Percentiles rank a stretch among this genome's conserved stretches.
phyloP scores from a whole-genome alignment of 2,329 filamentous ascomycete species.

The Colletotrichum musicola region DNA sequence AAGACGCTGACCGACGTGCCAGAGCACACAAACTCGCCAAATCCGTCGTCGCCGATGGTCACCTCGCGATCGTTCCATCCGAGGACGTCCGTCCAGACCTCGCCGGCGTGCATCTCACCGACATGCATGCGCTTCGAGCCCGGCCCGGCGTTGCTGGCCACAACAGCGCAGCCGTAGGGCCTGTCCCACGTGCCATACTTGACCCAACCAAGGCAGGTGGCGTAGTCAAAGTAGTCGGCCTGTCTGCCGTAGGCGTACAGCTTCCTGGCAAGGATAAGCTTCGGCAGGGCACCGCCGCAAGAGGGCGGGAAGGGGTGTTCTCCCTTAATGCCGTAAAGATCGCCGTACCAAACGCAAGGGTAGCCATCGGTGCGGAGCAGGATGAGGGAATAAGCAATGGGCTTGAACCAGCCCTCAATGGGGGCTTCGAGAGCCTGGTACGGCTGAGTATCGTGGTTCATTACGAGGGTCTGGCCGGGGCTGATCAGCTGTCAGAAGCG shows the following conservation, averaged over 20 bases:
- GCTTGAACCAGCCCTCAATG: conserved; percentile 76
- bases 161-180: conserved; percentile 65
- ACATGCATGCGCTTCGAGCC: conserved; percentile 73
- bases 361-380: conserved; percentile 73
- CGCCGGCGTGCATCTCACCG: conserved; percentile 68
- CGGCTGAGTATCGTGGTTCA: conserved; percentile 76
- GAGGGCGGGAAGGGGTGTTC: conserved; percentile 62
- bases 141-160: conserved; percentile 66
- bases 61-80: conserved; percentile 68
- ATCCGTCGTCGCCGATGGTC: conserved; percentile 71
- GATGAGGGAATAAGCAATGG: conserved; percentile 78
- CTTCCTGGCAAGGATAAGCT: conserved; percentile 72
- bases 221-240: conserved; percentile 71
- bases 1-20: conserved; percentile 70
- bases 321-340: conserved; percentile 72
- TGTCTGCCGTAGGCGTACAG: conserved; percentile 76
- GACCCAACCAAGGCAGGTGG: conserved; percentile 74
- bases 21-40: conserved; percentile 68
- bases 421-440: conserved; percentile 62
- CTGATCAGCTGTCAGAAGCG: neutral
- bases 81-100: conserved; percentile 74
- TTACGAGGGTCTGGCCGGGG: conserved; percentile 68
- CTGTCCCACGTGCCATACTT: conserved; percentile 60
- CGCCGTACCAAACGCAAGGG: conserved; percentile 79
- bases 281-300: conserved; percentile 67